Percentiles rank a stretch among this genome's conserved stretches.
Evolutionary conservation across 2,329 filamentous ascomycete genomes (phyloP).

Genomic region (Exophiala spinifera): DNA sequence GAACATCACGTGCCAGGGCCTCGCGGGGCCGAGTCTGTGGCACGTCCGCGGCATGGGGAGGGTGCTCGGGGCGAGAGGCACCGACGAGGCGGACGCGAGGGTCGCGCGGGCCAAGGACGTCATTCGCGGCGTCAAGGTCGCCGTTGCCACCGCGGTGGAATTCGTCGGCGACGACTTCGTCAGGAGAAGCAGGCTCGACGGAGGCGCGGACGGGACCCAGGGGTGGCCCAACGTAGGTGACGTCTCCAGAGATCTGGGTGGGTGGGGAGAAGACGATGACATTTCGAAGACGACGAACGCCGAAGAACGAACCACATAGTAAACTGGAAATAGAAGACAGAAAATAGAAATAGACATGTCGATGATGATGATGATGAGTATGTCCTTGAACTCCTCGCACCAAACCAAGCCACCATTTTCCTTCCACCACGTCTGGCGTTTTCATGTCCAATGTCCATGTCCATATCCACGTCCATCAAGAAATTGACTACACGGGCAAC

Average conservation of each 20-base stretch:
- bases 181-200: slow-evolving; percentile 20
- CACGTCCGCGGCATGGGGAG: slow-evolving; percentile 45
- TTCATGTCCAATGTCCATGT: too few relatives aligned
- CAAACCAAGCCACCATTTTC: too few relatives aligned
- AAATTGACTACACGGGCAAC: too few relatives aligned
- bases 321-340: too few relatives aligned
- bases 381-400: too few relatives aligned
- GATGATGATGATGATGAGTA: too few relatives aligned
- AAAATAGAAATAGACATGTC: too few relatives aligned
- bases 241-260: slow-evolving; percentile 27
- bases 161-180: slow-evolving; percentile 26
- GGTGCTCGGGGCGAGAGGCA: slow-evolving; percentile 31
- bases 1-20: slow-evolving; percentile 46
- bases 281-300: too few relatives aligned
- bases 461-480: too few relatives aligned
- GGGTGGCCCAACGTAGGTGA: slow-evolving; percentile 29
- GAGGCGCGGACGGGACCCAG: slow-evolving; percentile 7
- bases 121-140: slow-evolving; percentile 24
- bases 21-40: slow-evolving; percentile 43
- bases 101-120: slow-evolving; percentile 24
- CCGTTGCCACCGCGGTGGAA: slow-evolving; percentile 20
- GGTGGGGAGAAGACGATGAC: slow-evolving; percentile 26
- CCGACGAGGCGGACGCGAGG: slow-evolving; percentile 14
- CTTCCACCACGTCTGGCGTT: too few relatives aligned
- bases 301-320: too few relatives aligned